Evolutionary conservation across 352 stramenopile species (phyloP), one percentile per base, ranked within the genome.

Genomic region (Albugo laibachii): DNA sequence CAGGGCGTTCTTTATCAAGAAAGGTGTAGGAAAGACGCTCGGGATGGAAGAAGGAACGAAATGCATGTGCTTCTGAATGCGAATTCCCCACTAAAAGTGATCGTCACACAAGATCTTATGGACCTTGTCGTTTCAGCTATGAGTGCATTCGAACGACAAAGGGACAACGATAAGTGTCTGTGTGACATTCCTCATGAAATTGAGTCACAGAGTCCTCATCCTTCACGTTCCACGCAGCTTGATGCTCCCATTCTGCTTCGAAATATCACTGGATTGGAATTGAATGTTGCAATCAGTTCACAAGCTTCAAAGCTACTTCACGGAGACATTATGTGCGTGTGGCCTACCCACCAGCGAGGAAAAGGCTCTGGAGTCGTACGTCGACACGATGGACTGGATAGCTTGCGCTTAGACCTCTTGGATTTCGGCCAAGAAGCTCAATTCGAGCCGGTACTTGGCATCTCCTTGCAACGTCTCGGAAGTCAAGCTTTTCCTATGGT

Each of bases 391-490:
- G 59, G 63, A 11, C 72, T 66, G 27, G 63, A 83, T 51, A 65
- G 66, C 0, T 57, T 89, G 1, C 80, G 67, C 48, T 36, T 89
- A 14, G 59, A 83, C 39, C 53, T 89, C 18, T 57, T 64, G 31
- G 64, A 80, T 35, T 43, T 43, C 38, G 38, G 38, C 8, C 3
- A 31, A 31, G 3, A 31, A 31, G 50, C 65, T 2, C 60, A 64
- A 19, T 86, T 82, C 43, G 66, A 79, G 50, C 66, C 77, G 6
- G 61, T 89, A n/a, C 59, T 76, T 57, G 72, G 66, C n/a, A 78
- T 89, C 18, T 76, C 83, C 50, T 81, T 85, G 45, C 74, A 89
- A 50, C 69, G 85, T 37, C 41, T 89, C 1, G 74, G 74, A 0
- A 67, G 64, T 20, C 73, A 72, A 37, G 71, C 67, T 12, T 31